phyloP scores from a whole-genome alignment of 495 filamentous ascomycete species.

The Neurospora terricola region DNA sequence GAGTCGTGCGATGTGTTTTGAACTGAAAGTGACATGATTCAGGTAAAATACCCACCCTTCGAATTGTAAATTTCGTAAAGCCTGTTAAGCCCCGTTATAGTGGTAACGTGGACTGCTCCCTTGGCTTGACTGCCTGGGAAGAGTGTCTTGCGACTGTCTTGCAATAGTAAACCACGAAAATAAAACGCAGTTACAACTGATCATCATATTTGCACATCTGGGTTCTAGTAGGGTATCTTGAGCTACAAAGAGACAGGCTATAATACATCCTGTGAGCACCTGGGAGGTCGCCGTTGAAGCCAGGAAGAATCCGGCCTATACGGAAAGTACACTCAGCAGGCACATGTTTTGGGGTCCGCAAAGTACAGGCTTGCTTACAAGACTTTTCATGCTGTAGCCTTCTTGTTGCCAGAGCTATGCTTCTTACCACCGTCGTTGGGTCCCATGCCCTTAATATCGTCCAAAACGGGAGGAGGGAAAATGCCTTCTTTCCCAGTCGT shows the following conservation, averaged over 20 bases:
- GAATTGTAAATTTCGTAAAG: not conserved
- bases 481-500: slow-evolving; percentile 32
- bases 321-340: not conserved
- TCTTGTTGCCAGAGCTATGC: not conserved
- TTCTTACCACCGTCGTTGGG: not conserved
- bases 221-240: not conserved
- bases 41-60: not conserved
- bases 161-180: not conserved
- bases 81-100: not conserved
- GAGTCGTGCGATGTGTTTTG: not conserved
- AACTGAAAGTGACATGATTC: not conserved
- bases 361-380: not conserved
- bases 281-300: not conserved
- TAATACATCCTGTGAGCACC: not conserved
- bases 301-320: not conserved
- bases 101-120: not conserved
- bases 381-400: not conserved
- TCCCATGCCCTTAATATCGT: slow-evolving; percentile 12
- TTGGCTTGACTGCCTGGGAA: not conserved
- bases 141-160: not conserved
- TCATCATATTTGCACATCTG: not conserved
- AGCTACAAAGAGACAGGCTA: not conserved
- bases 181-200: not conserved
- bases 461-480: slow-evolving; percentile 27
- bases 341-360: not conserved